Evolutionary conservation across 2,329 filamentous ascomycete species (phyloP), one percentile per base, ranked within the genome.

Genomic region (Ophiostoma himal-ulmi): DNA sequence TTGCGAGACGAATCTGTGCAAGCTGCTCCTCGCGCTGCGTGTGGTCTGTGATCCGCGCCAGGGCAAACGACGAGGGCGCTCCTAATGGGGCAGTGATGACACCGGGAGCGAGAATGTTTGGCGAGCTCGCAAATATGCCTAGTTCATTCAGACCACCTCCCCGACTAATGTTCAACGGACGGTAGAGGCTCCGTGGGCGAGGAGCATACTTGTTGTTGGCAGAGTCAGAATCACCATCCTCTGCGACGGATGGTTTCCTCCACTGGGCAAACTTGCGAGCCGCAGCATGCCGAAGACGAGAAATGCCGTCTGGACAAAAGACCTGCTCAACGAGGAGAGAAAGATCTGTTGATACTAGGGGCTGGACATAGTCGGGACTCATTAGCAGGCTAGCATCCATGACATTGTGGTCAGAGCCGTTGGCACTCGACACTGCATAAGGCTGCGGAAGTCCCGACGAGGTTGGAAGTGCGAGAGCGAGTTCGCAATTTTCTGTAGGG

Each of bases 321-420:
- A 97, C 81, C 22, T 87, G 86, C 10, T 88, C 82, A n/a, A 96
- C 86, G 0, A 98, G 82, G 10, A 81, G 79, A 5, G 79, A 76
- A 1, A 98, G 85, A 60, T 98, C 94, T 10, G 93, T 95, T 0
- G 86, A 80, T 3, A 91, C 80, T 5, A 97, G 83, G 0, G 94
- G 94, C 72, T 92, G 90, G 17, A 95, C 83, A 77, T 97, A 98
- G 75, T 95, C 91, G 0, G 94, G 90, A 70, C 89, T 93, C 94
- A 98, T 98, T 22, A 98, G 84, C 0, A 96, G 83, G 76, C 93
- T 97, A 22, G 94, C 94, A 78, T 98, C 94, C 89, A 98, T 96
- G 62, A 85, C 88, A 54, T 97, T 92, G 72, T 88, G 82, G 75
- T 97, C 93, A 30, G 86, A 86, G 1, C 85, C 87, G 34, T 86